phyloP scores from a whole-genome alignment of 225 moss, liverwort and hornwort genomes.

The Ulota crispa region DNA sequence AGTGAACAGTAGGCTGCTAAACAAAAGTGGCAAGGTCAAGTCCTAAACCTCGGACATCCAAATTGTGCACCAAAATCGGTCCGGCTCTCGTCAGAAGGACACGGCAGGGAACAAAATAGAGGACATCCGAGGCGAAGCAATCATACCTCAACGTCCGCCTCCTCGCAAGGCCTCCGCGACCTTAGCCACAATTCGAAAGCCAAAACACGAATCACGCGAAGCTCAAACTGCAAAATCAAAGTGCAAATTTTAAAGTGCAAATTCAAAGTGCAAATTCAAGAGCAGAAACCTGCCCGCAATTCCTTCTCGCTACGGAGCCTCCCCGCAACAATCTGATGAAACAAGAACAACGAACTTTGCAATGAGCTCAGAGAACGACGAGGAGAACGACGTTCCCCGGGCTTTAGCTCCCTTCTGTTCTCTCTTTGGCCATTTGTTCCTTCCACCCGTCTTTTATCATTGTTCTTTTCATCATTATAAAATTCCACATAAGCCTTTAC shows the following conservation, averaged over 20 bases:
- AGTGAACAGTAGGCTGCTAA: neutral
- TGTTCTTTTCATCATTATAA: too few relatives aligned
- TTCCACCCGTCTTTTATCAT: too few relatives aligned
- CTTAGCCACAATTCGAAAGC: neutral
- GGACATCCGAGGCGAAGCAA: neutral
- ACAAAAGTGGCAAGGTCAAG: neutral
- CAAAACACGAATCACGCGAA: neutral
- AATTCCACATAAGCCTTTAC: too few relatives aligned
- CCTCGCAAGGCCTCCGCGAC: neutral
- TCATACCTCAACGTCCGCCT: neutral
- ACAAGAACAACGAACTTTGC: neutral
- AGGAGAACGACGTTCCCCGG: neutral
- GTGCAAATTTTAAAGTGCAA: neutral
- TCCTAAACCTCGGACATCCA: neutral
- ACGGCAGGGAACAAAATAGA: too few relatives aligned
- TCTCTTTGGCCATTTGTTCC: too few relatives aligned
- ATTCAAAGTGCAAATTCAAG: neutral
- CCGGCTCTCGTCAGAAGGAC: too few relatives aligned
- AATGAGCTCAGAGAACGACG: neutral
- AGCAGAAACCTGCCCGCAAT: neutral
- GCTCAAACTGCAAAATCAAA: neutral
- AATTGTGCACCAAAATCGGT: neutral
- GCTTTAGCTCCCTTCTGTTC: too few relatives aligned
- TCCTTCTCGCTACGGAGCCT: neutral
- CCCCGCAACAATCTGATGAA: neutral